Evolutionary conservation across 1,139 yeast species (phyloP), one percentile per base, ranked within the genome.

Genomic region (Lodderomyces parapsilosis): DNA sequence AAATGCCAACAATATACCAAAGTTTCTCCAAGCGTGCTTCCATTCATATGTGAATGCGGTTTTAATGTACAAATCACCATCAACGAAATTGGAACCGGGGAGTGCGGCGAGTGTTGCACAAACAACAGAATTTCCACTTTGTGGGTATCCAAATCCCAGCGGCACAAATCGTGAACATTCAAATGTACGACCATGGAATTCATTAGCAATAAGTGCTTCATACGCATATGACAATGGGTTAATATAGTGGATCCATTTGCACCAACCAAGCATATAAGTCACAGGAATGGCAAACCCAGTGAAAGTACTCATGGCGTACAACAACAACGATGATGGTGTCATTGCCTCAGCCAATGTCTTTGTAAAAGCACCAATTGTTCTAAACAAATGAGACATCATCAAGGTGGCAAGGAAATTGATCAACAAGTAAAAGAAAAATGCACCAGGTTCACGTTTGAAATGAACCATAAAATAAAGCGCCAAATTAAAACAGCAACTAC

Each of bases 11-110:
- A 76, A 65, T 52, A 89, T 83, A 58, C 96, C 96, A 52, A 81
- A 78, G 57, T 89, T 83, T 68, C 96, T 81, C 96, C 96, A 89
- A 57, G 79, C 78, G 60, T 89, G 90, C 7, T 66, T 47, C 51
- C 76, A 72, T 36, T 60, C 55, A 62, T 85, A 88, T 10, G 58
- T 51, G 58, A 63, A 82, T 2, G 81, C 62, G 11, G 53, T 49
- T 4, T 52, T 54, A 39, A 88, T 51, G 58, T 81, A 89, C 15
- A 54, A 65, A 42, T 80, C 74, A 57, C 96, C 96, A 28, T 59
- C 50, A 37, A 89, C 85, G 40, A 50, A 53, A 19, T 50, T 50
- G 17, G 64, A 53, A 41, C 96, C 96, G 4, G 87, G 68, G 4
- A 57, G 59, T 5, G 91, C 66, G 49, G 93, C 90, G 32, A 81